phyloP scores from a whole-genome alignment of 2,329 filamentous ascomycete genomes.

The Trichoderma oligosporum region DNA sequence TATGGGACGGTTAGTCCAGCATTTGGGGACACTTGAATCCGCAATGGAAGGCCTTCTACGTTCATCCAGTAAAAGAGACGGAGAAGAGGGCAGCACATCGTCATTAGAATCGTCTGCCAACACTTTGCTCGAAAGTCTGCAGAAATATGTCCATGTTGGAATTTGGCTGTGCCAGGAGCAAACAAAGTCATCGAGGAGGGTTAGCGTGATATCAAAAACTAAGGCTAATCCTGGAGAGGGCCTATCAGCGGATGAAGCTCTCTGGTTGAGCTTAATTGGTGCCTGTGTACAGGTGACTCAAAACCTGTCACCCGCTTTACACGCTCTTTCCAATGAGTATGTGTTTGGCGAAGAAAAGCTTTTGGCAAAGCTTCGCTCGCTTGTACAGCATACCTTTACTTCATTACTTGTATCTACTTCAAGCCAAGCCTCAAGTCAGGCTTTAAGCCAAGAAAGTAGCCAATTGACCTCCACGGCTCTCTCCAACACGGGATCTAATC shows the following conservation, averaged over 20 bases:
- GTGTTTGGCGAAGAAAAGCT: conserved; percentile 57
- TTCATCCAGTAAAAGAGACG: conserved; percentile 34
- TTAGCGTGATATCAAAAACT: conserved; percentile 48
- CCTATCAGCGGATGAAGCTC: conserved; percentile 50
- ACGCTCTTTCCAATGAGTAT: conserved; percentile 29
- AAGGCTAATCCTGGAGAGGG: conserved; percentile 41
- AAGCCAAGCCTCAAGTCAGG: conserved; percentile 51
- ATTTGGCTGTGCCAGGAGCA: conserved; percentile 94
- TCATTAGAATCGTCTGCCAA: conserved; percentile 61
- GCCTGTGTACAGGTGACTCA: conserved; percentile 61
- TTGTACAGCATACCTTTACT: conserved; percentile 89
- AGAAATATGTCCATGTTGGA: conserved; percentile 88
- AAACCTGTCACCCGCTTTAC: conserved; percentile 56
- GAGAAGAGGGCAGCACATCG: conserved; percentile 49
- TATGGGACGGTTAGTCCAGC: conserved; percentile 78
- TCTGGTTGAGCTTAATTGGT: conserved; percentile 62
- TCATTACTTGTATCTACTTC: conserved; percentile 77
- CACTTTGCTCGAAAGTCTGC: conserved; percentile 70
- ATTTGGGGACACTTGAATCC: conserved; percentile 74
- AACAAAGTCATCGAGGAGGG: conserved; percentile 56
- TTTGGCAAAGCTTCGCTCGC: conserved; percentile 63
- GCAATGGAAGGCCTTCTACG: conserved; percentile 70
- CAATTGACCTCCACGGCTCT: conserved; percentile 34
- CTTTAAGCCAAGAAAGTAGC: conserved; percentile 45
- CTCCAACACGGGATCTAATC: conserved; percentile 48